These are phyloP conservation scores for Cercospora beticola DNA, from an alignment of 2,329 filamentous ascomycete species.

Conservation along the genomic window DNA sequence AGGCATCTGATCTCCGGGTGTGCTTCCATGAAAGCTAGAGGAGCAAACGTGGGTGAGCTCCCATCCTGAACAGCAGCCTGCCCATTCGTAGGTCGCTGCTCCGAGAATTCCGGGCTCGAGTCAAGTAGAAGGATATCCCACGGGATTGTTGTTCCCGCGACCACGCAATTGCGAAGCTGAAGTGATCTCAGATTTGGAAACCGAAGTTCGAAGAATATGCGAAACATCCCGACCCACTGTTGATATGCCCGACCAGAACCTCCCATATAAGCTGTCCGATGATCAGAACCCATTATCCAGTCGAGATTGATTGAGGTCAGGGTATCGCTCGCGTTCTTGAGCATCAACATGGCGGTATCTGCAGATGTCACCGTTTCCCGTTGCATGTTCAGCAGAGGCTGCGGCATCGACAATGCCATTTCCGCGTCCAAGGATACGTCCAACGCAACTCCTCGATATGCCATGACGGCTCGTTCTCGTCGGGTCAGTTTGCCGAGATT, in stretches of 20 bases:
- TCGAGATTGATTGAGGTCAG: conserved; percentile 40
- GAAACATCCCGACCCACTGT: conserved; percentile 28
- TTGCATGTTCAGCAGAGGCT: conserved; percentile 20
- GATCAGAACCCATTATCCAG: conserved; percentile 34
- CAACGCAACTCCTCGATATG: conserved; percentile 24
- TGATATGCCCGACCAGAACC: neutral
- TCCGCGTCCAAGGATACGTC: conserved; percentile 3
- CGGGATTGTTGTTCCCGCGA: conserved; percentile 40
- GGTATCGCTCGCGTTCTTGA: conserved; percentile 27
- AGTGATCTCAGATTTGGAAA: conserved; percentile 49
- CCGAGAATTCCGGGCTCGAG: neutral
- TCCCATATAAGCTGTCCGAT: neutral
- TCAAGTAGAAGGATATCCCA: conserved; percentile 40
- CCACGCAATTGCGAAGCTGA: conserved; percentile 48
- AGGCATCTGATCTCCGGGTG: conserved; percentile 47
- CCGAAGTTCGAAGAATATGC: conserved; percentile 38
- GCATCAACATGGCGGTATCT: conserved; percentile 22
- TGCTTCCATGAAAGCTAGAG: conserved; percentile 45
- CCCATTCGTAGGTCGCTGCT: neutral
- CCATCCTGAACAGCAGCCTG: neutral
- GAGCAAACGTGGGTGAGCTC: conserved; percentile 10
- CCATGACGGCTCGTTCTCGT: conserved; percentile 17
- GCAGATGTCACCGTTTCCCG: conserved; percentile 28
- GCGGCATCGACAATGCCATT: neutral
- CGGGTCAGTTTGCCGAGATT: conserved; percentile 7